Percentiles rank a stretch among this genome's conserved stretches.
These are phyloP conservation scores for Piper betle DNA, from an alignment of 164 flowering plant genomes.

Conservation along the genomic window DNA sequence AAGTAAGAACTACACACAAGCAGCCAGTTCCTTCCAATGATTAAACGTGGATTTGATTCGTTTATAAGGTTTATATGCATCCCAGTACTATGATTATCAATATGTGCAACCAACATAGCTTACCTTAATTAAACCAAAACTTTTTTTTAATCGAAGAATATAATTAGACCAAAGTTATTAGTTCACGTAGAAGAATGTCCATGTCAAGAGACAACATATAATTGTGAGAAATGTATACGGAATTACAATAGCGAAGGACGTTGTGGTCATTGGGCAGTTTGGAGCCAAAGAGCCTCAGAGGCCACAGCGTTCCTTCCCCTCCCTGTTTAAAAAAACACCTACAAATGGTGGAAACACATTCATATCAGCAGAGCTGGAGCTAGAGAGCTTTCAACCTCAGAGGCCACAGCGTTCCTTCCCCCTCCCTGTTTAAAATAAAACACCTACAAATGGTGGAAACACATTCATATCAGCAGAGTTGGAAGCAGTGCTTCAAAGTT, in stretches of 20 bases:
- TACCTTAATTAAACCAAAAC: too few species aligned
- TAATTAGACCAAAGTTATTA: too few species aligned
- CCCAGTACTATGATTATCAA: too few species aligned
- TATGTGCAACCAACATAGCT: too few species aligned
- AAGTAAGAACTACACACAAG: too few species aligned
- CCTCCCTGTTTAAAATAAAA: too few species aligned
- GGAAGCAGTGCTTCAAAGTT: neutral
- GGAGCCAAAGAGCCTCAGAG: conserved; percentile 4
- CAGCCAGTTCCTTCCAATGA: too few species aligned
- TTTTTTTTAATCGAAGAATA: too few species aligned
- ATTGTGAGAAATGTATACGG: neutral
- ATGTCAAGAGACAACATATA: neutral
- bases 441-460: neutral
- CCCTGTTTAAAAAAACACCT: neutral
- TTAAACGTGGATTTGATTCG: too few species aligned
- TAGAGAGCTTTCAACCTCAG: conserved; percentile 7
- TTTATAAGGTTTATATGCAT: too few species aligned
- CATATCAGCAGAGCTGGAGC: neutral
- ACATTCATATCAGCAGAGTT: neutral
- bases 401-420: too few species aligned
- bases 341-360: neutral
- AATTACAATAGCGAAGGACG: neutral
- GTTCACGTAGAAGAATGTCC: neutral
- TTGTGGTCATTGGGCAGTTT: neutral
- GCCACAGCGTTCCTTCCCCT: too few species aligned